A percentile compares a stretch with the other conserved stretches of the same genome.
Conservation (phyloP, 352 stramenopile species). For the Globisporangium orthogonon region DNA sequence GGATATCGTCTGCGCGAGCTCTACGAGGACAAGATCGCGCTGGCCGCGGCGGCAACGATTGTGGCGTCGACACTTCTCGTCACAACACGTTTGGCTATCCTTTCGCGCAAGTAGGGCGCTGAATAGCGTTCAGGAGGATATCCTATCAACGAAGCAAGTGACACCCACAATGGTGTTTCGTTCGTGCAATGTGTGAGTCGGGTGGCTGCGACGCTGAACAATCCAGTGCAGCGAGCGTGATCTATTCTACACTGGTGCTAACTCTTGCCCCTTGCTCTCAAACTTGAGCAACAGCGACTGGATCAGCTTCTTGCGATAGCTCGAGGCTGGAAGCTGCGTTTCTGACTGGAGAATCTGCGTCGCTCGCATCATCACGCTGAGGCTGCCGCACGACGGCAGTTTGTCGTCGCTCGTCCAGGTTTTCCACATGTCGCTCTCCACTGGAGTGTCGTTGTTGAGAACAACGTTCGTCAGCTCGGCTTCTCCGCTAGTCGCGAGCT, state of each 20-base stretch:
- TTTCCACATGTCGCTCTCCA: constrained; percentile 49
- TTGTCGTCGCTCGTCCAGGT: constrained; percentile 51
- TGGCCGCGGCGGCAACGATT: constrained; percentile 39
- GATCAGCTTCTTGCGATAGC: constrained; percentile 52
- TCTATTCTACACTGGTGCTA: constrained; percentile 2
- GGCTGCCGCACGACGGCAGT: constrained; percentile 27
- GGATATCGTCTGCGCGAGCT: constrained; percentile 17
- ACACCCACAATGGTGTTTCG: background rate
- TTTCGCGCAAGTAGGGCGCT: constrained; percentile 24
- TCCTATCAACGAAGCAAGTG: background rate
- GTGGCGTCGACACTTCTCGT: constrained; percentile 47
- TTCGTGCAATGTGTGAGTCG: background rate
- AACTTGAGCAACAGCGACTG: constrained; percentile 54
- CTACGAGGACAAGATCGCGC: constrained; percentile 46
- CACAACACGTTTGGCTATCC: constrained; percentile 29
- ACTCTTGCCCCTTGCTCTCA: constrained; percentile 40
- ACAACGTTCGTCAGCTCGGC: constrained; percentile 39
- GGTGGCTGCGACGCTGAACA: too few relatives aligned
- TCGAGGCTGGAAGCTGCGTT: constrained; percentile 36
- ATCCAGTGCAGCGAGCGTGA: too few relatives aligned
- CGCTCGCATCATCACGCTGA: constrained; percentile 44
- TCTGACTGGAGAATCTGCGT: constrained; percentile 35
- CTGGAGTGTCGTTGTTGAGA: constrained; percentile 30
- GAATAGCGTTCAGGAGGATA: background rate
- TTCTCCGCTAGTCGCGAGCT: constrained; percentile 35